phyloP scores from a whole-genome alignment of 2,329 filamentous ascomycete genomes.

The Aspergillus texensis region DNA sequence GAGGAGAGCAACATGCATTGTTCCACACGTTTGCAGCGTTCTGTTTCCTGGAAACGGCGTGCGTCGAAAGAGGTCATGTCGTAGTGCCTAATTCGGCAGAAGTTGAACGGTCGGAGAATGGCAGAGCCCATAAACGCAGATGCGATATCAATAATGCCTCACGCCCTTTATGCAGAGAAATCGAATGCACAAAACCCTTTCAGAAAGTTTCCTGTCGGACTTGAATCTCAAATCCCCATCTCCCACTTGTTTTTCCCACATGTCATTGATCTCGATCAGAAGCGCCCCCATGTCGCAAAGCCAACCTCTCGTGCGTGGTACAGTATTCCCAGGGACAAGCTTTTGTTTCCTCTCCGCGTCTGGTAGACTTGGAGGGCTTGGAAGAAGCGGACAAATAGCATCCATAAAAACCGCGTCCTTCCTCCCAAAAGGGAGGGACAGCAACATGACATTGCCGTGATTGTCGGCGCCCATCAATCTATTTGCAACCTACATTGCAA shows the following conservation, averaged over 20 bases:
- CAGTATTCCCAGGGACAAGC: slow-evolving; percentile 88
- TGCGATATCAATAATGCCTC: slow-evolving; percentile 12
- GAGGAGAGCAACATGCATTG: slow-evolving; percentile 12
- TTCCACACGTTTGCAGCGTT: slow-evolving; percentile 4
- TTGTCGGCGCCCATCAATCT: slow-evolving; percentile 61
- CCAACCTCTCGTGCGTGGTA: slow-evolving; percentile 71
- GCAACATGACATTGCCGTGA: slow-evolving; percentile 28
- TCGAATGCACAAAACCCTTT: slow-evolving; percentile 7
- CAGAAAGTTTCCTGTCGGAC: slow-evolving; percentile 14
- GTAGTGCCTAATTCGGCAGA: slow-evolving; percentile 5
- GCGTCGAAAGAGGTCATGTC: background rate
- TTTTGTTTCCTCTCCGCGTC: slow-evolving; percentile 82
- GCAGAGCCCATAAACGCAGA: slow-evolving; percentile 19
- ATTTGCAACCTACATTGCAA: slow-evolving; percentile 55
- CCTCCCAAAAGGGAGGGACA: slow-evolving; percentile 41
- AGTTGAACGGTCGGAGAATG: slow-evolving; percentile 20
- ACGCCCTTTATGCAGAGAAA: slow-evolving; percentile 16
- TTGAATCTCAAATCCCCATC: slow-evolving; percentile 20
- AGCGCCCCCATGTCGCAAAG: slow-evolving; percentile 14
- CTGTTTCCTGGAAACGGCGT: slow-evolving; percentile 1
- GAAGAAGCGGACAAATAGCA: slow-evolving; percentile 85
- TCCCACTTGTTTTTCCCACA: slow-evolving; percentile 31
- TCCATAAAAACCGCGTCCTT: slow-evolving; percentile 85
- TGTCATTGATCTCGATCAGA: slow-evolving; percentile 18
- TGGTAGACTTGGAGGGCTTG: slow-evolving; percentile 62